Conservation (phyloP, 2,329 filamentous ascomycete genomes). For the Exophiala sp. region DNA sequence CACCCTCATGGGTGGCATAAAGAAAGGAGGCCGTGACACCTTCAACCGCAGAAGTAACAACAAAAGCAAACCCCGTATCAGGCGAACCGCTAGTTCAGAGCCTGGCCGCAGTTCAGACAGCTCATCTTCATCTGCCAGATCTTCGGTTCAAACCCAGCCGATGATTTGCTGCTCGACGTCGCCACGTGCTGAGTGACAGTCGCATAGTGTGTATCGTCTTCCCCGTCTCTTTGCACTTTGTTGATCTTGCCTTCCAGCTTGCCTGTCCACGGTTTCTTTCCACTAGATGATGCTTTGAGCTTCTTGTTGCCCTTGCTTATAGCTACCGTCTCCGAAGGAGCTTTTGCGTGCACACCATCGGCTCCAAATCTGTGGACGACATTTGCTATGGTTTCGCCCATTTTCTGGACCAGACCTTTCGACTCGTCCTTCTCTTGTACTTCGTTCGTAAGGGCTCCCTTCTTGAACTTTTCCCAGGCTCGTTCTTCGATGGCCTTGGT, state of each 20-base stretch:
- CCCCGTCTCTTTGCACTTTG: neutral
- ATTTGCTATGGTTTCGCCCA: conserved; percentile 2
- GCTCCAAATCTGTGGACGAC: conserved; percentile 2
- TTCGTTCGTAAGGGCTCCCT: conserved; percentile 13
- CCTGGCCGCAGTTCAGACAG: conserved; percentile 36
- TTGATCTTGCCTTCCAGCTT: conserved; percentile 20
- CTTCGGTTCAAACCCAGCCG: conserved; percentile 34
- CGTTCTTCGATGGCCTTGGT: conserved; percentile 17
- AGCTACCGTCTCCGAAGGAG: neutral
- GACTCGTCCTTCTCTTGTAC: conserved; percentile 2
- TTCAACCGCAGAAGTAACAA: neutral
- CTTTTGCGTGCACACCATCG: conserved; percentile 2
- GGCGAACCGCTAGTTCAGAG: conserved; percentile 14
- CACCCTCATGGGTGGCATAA: too few species aligned
- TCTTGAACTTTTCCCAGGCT: conserved; percentile 15
- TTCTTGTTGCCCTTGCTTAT: conserved; percentile 10
- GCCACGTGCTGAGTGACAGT: conserved; percentile 17
- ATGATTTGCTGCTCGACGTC: conserved; percentile 6
- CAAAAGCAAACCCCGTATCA: neutral
- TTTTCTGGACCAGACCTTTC: conserved; percentile 9
- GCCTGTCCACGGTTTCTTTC: conserved; percentile 15
- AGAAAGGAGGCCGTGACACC: too few species aligned
- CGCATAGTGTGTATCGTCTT: conserved; percentile 8
- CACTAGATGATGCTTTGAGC: neutral
- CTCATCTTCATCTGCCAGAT: conserved; percentile 40